Base-by-base conservation (phyloP, 2,329 filamentous ascomycete genomes). In the Paraconiothyrium brasiliense region DNA sequence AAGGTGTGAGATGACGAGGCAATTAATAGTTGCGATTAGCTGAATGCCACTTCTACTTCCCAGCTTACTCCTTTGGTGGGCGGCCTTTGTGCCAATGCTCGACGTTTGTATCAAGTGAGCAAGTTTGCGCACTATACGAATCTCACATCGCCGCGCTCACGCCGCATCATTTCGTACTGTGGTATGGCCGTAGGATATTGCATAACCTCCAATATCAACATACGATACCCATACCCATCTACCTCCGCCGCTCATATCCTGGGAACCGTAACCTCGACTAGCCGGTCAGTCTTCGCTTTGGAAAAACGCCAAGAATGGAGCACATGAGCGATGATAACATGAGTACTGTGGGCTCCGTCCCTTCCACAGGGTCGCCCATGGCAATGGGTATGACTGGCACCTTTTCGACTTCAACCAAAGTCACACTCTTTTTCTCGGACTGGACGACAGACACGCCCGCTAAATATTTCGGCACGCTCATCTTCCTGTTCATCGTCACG, bases 401-500 rank as follows among this genome's bases (percentile, higher is more conserved):
- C n/a, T 56, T 56, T 39, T 56, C 41, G 30, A 56, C 54, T 20
- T 56, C 54, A 4, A 56, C 39, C 7, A n/a, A 22, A 9, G 54
- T 48, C 13, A 56, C 54, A 1, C 34, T 56, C 3, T 48, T 56
- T 32, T 56, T 56, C 43, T 47, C 44, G n/a, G 43, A 48, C 34
- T 56, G 43, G 54, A 56, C 54, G 30, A 56, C 54, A 6, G 54
- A 56, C 32, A 56, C 54, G 20, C 54, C 54, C 1, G 54, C 54
- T 1, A 56, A 56, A 39, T 56, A 56, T 30, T 56, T 56, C 41
- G 44, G 54, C n/a, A 56, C 54, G 4, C 54, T 56, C 43, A 32
- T 48, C 16, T 48, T 56, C 27, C 20, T 56, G 4, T 56, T 56
- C 44, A 13, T 48, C 14, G 44, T 56, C 41, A 56, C 54, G 14